Base-by-base conservation (phyloP, 192 early-diverging fungal genomes). In the Spizellomyces punctatus region DNA sequence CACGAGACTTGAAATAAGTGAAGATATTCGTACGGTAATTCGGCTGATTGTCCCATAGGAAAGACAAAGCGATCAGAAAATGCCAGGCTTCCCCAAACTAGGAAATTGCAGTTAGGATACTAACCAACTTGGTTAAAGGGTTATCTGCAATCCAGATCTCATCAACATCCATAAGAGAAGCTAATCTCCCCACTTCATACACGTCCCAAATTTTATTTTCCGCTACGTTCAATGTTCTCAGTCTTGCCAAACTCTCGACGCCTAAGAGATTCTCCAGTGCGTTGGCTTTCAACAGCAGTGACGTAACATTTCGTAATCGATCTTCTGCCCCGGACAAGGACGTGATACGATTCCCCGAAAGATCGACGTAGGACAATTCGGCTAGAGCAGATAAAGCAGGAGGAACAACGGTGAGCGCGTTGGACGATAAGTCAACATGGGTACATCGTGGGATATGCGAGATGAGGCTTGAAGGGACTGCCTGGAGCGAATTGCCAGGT, bases 181-280 rank as follows among this genome's bases (percentile, higher is more conserved):
- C 74, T 10, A 74, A 62, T 4, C 77, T 42, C 21, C 75, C 77
- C 9, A 81, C 27, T 54, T 83, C 79, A 49, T 70, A 83, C 16
- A 83, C 82, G 43, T 83, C 82, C 66, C 64, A 65, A 8, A 83
- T 75, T 46, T 79, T 79, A 61, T 83, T 83, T 19, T 76, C 71
- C 10, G 60, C 42, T 14, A 83, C 49, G 64, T 83, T 77, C 9
- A 83, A 17, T 16, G 46, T 17, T 44, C 63, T 36, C 22, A 83
- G 56, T 4, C 44, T 19, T 5, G 74, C 72, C 71, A 83, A 74
- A 21, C 54, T 57, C 22, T 75, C 76, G 10, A 76, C 59, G 12
- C 74, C 76, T 16, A 72, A 46, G 22, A 82, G 56, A 19, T 66
- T 76, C 52, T 83, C 79, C 42, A 81, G 49, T 6, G 47, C 50